Conservation (phyloP, 2,329 filamentous ascomycete species). For the Beauveria australis region DNA sequence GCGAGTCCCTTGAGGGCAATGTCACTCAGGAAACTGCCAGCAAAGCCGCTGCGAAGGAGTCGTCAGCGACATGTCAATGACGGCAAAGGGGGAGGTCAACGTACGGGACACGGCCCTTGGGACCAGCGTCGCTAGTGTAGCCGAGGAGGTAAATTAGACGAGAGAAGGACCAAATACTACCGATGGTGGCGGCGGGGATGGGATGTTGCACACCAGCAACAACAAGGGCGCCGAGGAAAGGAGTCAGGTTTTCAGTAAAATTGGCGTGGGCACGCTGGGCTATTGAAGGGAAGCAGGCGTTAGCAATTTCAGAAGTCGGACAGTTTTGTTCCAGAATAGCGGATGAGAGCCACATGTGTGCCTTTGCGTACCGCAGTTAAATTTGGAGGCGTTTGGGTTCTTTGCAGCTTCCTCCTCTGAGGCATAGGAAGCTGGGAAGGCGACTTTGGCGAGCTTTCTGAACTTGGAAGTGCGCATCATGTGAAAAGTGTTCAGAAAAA, state of each 20-base stretch:
- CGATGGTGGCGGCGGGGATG: slow-evolving; percentile 37
- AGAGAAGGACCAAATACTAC: slow-evolving; percentile 42
- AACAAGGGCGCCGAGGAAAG: slow-evolving; percentile 43
- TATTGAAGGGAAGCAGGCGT: neutral
- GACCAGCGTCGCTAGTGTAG: slow-evolving; percentile 39
- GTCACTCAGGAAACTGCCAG: slow-evolving; percentile 27
- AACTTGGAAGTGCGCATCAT: slow-evolving; percentile 34
- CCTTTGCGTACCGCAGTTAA: slow-evolving; percentile 51
- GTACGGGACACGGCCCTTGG: slow-evolving; percentile 34
- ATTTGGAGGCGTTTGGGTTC: slow-evolving; percentile 44
- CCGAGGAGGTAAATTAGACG: slow-evolving; percentile 48
- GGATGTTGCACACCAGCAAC: slow-evolving; percentile 51
- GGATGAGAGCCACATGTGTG: neutral
- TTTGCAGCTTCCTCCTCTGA: slow-evolving; percentile 44
- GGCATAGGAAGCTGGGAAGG: slow-evolving; percentile 52
- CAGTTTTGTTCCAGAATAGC: neutral
- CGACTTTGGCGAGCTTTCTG: slow-evolving; percentile 45
- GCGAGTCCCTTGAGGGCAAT: slow-evolving; percentile 34
- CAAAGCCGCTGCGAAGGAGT: slow-evolving; percentile 27
- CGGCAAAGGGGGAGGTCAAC: slow-evolving; percentile 15
- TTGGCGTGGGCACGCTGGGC: slow-evolving; percentile 10
- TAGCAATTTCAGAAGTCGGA: neutral
- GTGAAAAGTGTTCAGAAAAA: slow-evolving; percentile 52
- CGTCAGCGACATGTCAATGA: slow-evolving; percentile 7
- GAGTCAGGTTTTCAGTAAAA: slow-evolving; percentile 48